phyloP scores from a whole-genome alignment of 164 flowering plant genomes.

The Tetrastigma voinierianum region DNA sequence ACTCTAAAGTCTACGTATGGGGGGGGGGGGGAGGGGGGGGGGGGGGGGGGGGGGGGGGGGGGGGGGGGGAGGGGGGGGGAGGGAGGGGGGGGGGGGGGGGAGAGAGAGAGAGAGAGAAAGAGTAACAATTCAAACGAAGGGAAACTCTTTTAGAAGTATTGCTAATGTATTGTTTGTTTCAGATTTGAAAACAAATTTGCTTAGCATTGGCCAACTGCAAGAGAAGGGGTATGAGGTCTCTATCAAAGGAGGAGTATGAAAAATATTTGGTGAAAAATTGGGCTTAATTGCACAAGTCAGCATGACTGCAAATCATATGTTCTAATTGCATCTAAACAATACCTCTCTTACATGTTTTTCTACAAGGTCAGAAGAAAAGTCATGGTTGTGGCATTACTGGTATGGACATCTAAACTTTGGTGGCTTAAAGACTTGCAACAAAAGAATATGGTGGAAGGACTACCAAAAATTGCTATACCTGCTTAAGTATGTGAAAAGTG shows the following conservation, averaged over 20 bases:
- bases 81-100: too few species aligned
- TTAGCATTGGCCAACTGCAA: constrained; percentile 8
- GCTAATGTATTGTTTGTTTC: constrained; percentile 11
- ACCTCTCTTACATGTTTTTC: not conserved
- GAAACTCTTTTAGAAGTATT: not conserved
- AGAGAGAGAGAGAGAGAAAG: too few species aligned
- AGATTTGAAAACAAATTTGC: constrained; percentile 4
- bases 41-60: too few species aligned
- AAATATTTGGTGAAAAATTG: constrained; percentile 6
- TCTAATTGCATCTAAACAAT: constrained; percentile 3
- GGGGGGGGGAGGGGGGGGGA: too few species aligned
- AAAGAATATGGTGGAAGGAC: constrained; percentile 17
- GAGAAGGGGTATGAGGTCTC: constrained; percentile 1
- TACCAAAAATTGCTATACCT: not conserved
- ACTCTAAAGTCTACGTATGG: not conserved
- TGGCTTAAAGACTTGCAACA: not conserved
- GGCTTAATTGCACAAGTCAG: constrained; percentile 7
- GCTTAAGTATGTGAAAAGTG: not conserved
- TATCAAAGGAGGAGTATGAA: constrained; percentile 4
- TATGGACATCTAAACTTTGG: constrained; percentile 11
- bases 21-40: too few species aligned
- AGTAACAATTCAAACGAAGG: not conserved
- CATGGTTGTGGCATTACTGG: too few species aligned
- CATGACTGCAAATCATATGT: constrained; percentile 16
- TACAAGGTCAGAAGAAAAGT: not conserved